Evolutionary conservation across 139 green algal species (phyloP).

Genomic region (Mesotaenium endlicherianum): DNA sequence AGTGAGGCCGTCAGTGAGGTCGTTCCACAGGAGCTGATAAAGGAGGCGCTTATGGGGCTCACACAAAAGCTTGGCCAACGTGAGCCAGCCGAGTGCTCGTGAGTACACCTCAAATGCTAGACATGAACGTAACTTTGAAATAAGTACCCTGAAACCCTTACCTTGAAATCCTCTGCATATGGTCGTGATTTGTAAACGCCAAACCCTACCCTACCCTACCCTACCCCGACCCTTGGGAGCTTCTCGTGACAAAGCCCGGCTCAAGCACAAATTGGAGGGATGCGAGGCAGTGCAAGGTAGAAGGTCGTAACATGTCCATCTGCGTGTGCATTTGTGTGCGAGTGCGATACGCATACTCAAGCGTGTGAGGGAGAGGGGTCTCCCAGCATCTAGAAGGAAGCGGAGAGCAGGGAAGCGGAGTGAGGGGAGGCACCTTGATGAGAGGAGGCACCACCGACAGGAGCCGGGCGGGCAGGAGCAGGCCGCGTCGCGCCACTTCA

Average conservation of each 20-base stretch:
- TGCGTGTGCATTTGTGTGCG: neutral
- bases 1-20: neutral
- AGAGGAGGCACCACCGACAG: slow-evolving; percentile 38
- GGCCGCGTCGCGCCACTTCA: slow-evolving; percentile 84
- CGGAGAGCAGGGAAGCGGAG: neutral
- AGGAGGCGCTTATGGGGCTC: neutral
- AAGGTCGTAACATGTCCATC: neutral
- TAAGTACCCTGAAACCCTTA: too few relatives aligned
- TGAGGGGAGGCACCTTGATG: slow-evolving; percentile 14
- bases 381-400: neutral
- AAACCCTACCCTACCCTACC: too few relatives aligned
- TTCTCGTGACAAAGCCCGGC: neutral
- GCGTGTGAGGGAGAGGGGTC: neutral
- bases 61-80: neutral
- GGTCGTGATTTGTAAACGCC: too few relatives aligned
- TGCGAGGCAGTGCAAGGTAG: neutral
- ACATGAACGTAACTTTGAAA: too few relatives aligned
- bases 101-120: too few relatives aligned
- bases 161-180: too few relatives aligned
- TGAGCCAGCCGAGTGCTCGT: neutral
- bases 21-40: neutral
- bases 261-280: neutral
- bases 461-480: slow-evolving; percentile 79
- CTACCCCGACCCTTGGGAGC: too few relatives aligned
- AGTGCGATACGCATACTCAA: too few relatives aligned